Evolutionary conservation across 768 basidiomycete genomes (phyloP).

Genomic region (Termitomyces sp.): DNA sequence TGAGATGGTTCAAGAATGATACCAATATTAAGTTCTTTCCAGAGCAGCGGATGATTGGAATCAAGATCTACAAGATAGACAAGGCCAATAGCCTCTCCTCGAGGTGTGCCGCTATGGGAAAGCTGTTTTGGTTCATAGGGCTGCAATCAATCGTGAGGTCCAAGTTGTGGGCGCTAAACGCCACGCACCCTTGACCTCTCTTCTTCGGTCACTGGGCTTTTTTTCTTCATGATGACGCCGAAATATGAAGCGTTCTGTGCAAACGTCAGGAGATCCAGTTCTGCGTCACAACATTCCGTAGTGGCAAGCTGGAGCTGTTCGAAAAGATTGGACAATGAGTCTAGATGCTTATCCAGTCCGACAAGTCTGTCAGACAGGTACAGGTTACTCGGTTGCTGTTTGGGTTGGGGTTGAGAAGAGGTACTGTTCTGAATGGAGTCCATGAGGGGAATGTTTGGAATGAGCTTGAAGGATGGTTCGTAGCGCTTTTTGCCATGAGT

Average conservation of each 20-base stretch:
- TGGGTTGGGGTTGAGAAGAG: background rate
- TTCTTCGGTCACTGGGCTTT: background rate
- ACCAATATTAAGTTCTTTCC: conserved; percentile 51
- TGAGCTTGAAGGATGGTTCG: background rate
- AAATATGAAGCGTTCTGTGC: conserved; percentile 33
- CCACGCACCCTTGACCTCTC: background rate
- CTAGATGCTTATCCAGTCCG: conserved; percentile 36
- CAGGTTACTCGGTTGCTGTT: conserved; percentile 3
- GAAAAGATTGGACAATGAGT: conserved; percentile 29
- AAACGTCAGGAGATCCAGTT: conserved; percentile 39
- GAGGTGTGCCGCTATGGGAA: too few species aligned
- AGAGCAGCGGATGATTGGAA: conserved; percentile 25
- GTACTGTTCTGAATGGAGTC: background rate
- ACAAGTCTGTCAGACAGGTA: conserved; percentile 26
- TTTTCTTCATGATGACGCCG: conserved; percentile 30
- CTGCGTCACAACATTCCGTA: conserved; percentile 34
- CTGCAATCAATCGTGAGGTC: background rate
- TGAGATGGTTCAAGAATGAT: conserved; percentile 38
- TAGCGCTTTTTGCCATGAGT: background rate
- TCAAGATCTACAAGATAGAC: conserved; percentile 35
- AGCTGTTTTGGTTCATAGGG: background rate
- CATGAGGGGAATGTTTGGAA: background rate
- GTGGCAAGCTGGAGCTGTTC: conserved; percentile 38
- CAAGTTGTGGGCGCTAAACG: background rate
- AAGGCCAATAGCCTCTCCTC: conserved; percentile 30